Evolutionary conservation across 1,139 yeast species (phyloP), one percentile per base, ranked within the genome.

Genomic region (Blastobotrys apis): DNA sequence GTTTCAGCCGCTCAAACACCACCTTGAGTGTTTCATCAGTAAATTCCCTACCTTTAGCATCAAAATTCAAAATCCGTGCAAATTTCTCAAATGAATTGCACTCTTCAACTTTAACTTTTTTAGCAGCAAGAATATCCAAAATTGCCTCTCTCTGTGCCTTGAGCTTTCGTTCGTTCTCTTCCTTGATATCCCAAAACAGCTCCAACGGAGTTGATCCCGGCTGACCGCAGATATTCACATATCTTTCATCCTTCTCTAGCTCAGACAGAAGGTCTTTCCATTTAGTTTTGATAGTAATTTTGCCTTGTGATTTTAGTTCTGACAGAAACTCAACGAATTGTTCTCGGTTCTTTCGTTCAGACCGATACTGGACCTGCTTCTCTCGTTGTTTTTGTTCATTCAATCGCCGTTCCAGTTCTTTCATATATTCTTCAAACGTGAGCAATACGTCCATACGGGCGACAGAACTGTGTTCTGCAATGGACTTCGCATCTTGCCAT

Each of bases 201-300:
- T 88, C 95, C 30, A 83, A 59, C 0, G 95, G 84, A 1, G 80
- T 73, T 0, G 97, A 87, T 0, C 97, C 97, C 35, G 78, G 72
- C 47, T 90, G 73, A 0, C 95, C 95, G 49, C 88, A 73, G 34
- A 87, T 55, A 19, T 74, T 78, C 13, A 75, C 60, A 57, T 83
- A 87, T 15, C 79, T 67, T 43, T 69, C 72, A 48, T 83, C 83
- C 23, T 75, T 73, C 52, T 78, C 79, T 1, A 88, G 57, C 2
- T 60, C 47, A 0, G 75, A 69, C 31, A 77, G 69, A 5, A 85
- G 59, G 21, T 80, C 80, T 44, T 65, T 66, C 81, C 94, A 87
- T 44, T 65, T 69, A 1, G 86, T 71, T 43, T 73, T 75, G 2
- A 84, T 78, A 17, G 67, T 71, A 16, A 84, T 71, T n/a, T 59